A percentile compares a stretch with the other conserved stretches of the same genome.
Evolutionary conservation across 2,329 filamentous ascomycete genomes (phyloP).

Genomic region (Fusarium sp.): DNA sequence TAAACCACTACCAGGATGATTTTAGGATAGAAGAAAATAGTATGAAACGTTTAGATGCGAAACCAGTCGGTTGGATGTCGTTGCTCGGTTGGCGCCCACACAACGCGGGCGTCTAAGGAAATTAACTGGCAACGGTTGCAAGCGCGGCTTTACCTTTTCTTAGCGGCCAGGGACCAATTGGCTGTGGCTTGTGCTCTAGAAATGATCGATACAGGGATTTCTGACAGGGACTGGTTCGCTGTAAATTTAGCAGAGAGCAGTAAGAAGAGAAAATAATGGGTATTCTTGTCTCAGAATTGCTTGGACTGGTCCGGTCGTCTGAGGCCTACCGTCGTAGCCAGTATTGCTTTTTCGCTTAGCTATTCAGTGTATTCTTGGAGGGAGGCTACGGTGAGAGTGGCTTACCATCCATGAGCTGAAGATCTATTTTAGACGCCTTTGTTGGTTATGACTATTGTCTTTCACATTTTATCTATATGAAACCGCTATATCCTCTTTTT

Average conservation of each 20-base stretch:
- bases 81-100: constrained; percentile 34
- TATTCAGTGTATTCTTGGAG: background rate
- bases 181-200: constrained; percentile 15
- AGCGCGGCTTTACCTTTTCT: constrained; percentile 36
- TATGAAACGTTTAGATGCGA: constrained; percentile 17
- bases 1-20: constrained; percentile 8
- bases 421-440: constrained; percentile 17
- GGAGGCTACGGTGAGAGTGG: constrained; percentile 8
- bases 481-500: constrained; percentile 13
- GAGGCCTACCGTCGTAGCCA: constrained; percentile 32
- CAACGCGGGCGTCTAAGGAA: constrained; percentile 38
- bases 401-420: background rate
- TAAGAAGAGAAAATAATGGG: background rate
- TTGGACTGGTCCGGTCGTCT: constrained; percentile 10
- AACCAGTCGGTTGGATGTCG: constrained; percentile 33
- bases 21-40: constrained; percentile 1
- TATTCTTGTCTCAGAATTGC: constrained; percentile 19
- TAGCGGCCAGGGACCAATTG: constrained; percentile 32
- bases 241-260: constrained; percentile 1
- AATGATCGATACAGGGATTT: constrained; percentile 27
- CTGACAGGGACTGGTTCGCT: constrained; percentile 22
- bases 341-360: background rate
- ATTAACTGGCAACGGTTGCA: constrained; percentile 35
- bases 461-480: constrained; percentile 13
- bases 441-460: background rate